phyloP scores from a whole-genome alignment of 345 rosid genomes.

The Schrenkiella parvula region DNA sequence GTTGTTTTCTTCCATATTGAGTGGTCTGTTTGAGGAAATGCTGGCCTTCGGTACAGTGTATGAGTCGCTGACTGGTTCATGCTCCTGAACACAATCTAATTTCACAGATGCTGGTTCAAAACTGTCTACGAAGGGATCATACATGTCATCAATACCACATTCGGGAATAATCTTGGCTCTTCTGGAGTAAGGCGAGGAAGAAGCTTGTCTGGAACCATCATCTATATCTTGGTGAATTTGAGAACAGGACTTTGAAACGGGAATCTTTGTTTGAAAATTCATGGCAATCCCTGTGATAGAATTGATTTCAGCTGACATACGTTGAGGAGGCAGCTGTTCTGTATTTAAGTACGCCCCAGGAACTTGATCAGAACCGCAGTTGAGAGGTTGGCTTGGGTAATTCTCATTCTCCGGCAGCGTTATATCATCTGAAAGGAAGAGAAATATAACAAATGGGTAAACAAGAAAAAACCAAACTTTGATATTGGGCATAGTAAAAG shows the following conservation, averaged over 20 bases:
- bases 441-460: neutral
- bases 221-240: neutral
- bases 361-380: conserved; percentile 22
- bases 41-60: conserved; percentile 25
- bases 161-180: conserved; percentile 18
- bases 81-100: conserved; percentile 35
- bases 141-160: conserved; percentile 43
- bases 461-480: neutral
- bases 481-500: neutral
- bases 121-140: conserved; percentile 89
- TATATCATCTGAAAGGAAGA: conserved; percentile 59
- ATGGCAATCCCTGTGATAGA: neutral
- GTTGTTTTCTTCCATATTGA: conserved; percentile 57
- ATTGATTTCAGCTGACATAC: neutral
- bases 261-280: neutral
- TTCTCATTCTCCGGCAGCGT: conserved; percentile 45
- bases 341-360: conserved; percentile 17
- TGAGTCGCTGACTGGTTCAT: conserved; percentile 42
- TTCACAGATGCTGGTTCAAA: conserved; percentile 56
- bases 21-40: conserved; percentile 45
- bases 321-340: conserved; percentile 19
- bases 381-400: conserved; percentile 24
- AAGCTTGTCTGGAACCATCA: conserved; percentile 43
- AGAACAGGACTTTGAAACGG: neutral
- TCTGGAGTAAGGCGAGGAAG: conserved; percentile 42